phyloP scores from a whole-genome alignment of 805 yeast genomes.

The Suhomyces kilbournensis region DNA sequence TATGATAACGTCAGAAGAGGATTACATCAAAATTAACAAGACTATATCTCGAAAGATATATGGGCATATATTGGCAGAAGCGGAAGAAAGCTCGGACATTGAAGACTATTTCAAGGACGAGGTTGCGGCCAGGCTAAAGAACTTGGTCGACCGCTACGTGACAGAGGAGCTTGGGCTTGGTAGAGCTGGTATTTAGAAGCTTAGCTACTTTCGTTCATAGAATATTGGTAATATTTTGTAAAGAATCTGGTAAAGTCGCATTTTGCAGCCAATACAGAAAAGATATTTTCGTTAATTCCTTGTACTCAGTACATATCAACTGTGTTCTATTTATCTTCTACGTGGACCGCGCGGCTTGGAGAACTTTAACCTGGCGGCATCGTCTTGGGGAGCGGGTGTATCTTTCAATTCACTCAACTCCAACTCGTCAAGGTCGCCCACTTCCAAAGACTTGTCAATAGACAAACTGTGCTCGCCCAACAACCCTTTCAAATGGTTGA shows the following conservation, averaged over 20 bases:
- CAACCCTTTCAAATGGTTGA: conserved; percentile 44
- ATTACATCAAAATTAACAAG: conserved; percentile 61
- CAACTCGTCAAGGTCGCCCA: conserved; percentile 70
- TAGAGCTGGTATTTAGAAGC: not conserved
- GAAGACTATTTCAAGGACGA: conserved; percentile 17
- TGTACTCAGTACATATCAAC: not conserved
- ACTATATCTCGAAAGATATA: conserved; percentile 61
- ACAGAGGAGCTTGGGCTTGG: conserved; percentile 15
- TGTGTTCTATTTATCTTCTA: conserved; percentile 25
- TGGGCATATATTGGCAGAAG: conserved; percentile 20
- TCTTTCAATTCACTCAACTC: conserved; percentile 49
- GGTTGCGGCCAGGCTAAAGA: conserved; percentile 14
- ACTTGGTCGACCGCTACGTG: conserved; percentile 24
- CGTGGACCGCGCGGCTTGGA: conserved; percentile 73
- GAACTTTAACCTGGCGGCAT: conserved; percentile 31
- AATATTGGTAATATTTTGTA: not conserved
- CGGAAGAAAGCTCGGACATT: conserved; percentile 1
- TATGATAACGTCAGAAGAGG: conserved; percentile 27
- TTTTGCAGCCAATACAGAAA: not conserved
- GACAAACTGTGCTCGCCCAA: conserved; percentile 24
- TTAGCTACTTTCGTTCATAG: not conserved
- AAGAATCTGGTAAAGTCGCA: not conserved
- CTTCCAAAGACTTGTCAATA: conserved; percentile 54
- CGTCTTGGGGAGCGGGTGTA: conserved; percentile 9
- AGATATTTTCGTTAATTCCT: not conserved